Evolutionary conservation across 495 filamentous ascomycete genomes (phyloP).

Genomic region (Penicillium riverlandense): DNA sequence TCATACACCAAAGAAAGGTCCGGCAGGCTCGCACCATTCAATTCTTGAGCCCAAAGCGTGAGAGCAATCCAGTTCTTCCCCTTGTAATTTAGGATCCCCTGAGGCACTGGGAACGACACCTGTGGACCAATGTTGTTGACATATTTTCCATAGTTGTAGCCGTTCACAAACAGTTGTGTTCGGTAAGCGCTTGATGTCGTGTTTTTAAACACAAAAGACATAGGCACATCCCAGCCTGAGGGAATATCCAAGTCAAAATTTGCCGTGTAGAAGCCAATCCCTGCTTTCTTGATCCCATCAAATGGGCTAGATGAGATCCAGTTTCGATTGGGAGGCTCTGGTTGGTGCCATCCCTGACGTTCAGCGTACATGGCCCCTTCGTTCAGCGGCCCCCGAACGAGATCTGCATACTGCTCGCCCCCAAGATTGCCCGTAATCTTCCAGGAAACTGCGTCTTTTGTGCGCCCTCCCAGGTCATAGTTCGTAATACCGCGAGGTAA

Average conservation of each 20-base stretch:
- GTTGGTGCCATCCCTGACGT: slow-evolving; percentile 62
- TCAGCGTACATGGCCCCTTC: slow-evolving; percentile 70
- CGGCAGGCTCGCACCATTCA: slow-evolving; percentile 50
- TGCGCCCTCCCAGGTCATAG: slow-evolving; percentile 44
- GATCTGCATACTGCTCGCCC: slow-evolving; percentile 63
- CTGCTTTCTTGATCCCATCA: slow-evolving; percentile 46
- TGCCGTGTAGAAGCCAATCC: slow-evolving; percentile 56
- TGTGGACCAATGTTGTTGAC: slow-evolving; percentile 63
- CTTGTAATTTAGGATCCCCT: slow-evolving; percentile 60
- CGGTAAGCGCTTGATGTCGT: slow-evolving; percentile 40
- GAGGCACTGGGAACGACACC: slow-evolving; percentile 58
- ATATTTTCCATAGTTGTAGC: slow-evolving; percentile 68
- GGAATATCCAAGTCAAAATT: slow-evolving; percentile 52
- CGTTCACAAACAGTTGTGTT: slow-evolving; percentile 65
- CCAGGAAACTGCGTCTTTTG: slow-evolving; percentile 50
- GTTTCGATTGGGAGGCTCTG: slow-evolving; percentile 43
- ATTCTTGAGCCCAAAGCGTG: slow-evolving; percentile 55
- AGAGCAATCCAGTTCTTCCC: slow-evolving; percentile 56
- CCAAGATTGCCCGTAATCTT: slow-evolving; percentile 74
- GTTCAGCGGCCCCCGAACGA: slow-evolving; percentile 63
- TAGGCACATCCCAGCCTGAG: slow-evolving; percentile 50
- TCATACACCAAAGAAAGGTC: no score
- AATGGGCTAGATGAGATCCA: slow-evolving; percentile 44
- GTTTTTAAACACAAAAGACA: slow-evolving; percentile 54
- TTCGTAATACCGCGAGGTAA: slow-evolving; percentile 60